Conservation (phyloP, 345 rosid genomes). For the Kandelia obovata region DNA sequence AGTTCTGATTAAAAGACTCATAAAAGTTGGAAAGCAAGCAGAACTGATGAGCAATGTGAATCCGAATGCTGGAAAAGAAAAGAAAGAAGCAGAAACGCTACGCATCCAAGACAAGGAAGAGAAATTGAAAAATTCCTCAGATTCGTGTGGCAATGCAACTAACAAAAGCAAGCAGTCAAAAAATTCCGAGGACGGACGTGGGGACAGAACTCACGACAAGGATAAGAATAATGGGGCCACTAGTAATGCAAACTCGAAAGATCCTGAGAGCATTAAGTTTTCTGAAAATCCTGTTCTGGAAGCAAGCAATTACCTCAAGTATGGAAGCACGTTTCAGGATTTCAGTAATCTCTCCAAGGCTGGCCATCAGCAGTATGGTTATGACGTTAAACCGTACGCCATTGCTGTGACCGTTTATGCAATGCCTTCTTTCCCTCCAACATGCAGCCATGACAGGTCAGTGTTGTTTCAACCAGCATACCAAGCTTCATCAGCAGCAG, state of each 20-base stretch:
- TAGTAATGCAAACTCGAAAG: background rate
- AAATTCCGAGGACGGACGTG: conserved; percentile 2
- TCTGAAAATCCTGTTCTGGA: conserved; percentile 12
- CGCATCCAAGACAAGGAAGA: conserved; percentile 14
- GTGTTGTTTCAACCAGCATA: conserved; percentile 16
- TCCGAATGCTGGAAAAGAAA: conserved; percentile 25
- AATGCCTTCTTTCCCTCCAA: conserved; percentile 28
- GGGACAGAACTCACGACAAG: conserved; percentile 16
- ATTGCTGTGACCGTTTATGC: conserved; percentile 35
- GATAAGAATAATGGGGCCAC: conserved; percentile 12
- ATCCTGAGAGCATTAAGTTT: conserved; percentile 8
- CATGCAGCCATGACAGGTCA: conserved; percentile 18
- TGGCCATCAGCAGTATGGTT: conserved; percentile 17
- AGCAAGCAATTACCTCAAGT: conserved; percentile 2
- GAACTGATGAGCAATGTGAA: conserved; percentile 29
- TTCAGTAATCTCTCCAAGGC: conserved; percentile 3
- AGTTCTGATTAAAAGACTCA: conserved; percentile 38
- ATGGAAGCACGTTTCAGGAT: conserved; percentile 13
- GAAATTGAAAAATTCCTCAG: conserved; percentile 15
- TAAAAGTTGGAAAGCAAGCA: conserved; percentile 52
- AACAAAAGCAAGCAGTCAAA: conserved; percentile 15
- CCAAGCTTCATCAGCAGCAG: conserved; percentile 20
- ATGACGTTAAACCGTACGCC: conserved; percentile 33
- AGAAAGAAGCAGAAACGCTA: conserved; percentile 18
- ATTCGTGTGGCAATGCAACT: conserved; percentile 9